Base-by-base conservation (phyloP, 2,329 filamentous ascomycete species). In the Hirsutella rhossiliensis region DNA sequence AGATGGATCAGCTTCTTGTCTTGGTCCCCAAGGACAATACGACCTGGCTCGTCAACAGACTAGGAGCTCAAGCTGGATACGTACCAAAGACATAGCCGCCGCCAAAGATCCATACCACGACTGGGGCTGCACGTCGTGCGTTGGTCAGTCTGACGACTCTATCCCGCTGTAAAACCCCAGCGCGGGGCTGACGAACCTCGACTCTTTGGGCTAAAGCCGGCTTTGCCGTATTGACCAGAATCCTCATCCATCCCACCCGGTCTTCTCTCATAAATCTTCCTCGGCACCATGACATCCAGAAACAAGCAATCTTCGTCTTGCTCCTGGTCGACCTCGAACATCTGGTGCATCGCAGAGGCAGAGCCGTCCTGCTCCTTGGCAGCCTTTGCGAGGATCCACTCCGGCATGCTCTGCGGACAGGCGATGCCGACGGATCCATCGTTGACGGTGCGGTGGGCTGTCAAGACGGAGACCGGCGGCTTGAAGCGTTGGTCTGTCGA, bases 71-170 rank as follows among this genome's bases (percentile, higher is more conserved):
- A 23, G 23, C 23, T 23, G 23, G 4, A 23, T 7, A 38, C 44
- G 43, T 17, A 46, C 44, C 45, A 19, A 41, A 45, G 13, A 48
- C 43, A 43, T 68, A 70, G 11, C 66, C 68, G 12, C 68, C 67
- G 15, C 69, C 69, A 49, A 69, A 65, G 20, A 72, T 64, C 67
- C 67, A 71, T 2, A 71, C 65, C 8, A 71, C 47, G 1, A 72
- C 68, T 1, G 67, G 60, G 31, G 65, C 62, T 48, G 17, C 52
- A 50, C 29, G 13, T 31, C 11, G 43, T 20, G 2, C 2, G 18
- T 37, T 5, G n/a, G 34, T 18, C 15, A 37, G 18, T 11, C 9
- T 5, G 34, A 4, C n/a, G 4, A 13, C 15, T 36, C 4, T 5
- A 15, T 18, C n/a, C 15, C 15, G n/a, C n/a, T n/a, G n/a, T n/a